These are phyloP conservation scores for Lachnellula willkommii DNA, from an alignment of 2,329 filamentous ascomycete genomes.

Conservation along the genomic window DNA sequence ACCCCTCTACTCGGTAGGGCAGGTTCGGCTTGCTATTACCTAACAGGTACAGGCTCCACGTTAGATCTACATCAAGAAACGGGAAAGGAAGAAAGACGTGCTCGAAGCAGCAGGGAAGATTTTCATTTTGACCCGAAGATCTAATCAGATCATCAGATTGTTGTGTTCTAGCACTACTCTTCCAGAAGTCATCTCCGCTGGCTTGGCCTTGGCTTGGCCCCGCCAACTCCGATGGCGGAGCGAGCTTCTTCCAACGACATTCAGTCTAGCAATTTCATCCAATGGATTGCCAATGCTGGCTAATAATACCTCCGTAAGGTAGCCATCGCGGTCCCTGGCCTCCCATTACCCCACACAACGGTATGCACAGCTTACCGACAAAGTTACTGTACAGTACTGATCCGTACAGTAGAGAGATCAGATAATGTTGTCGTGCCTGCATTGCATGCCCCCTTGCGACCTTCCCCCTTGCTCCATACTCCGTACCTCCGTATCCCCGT, in stretches of 20 bases:
- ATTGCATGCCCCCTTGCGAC: too few species aligned
- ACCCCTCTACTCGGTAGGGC: neutral
- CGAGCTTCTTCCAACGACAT: neutral
- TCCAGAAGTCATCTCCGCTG: neutral
- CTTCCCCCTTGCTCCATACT: too few species aligned
- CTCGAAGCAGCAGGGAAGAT: conserved; percentile 18
- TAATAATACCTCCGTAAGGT: too few species aligned
- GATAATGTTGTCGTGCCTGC: too few species aligned
- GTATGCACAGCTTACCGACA: too few species aligned
- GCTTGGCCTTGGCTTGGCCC: conserved; percentile 30
- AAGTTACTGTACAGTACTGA: too few species aligned
- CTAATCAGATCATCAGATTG: conserved; percentile 55
- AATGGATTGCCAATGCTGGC: too few species aligned
- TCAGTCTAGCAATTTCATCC: too few species aligned
- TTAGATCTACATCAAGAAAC: neutral
- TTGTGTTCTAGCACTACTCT: neutral
- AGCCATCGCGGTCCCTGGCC: too few species aligned
- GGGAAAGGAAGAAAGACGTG: neutral
- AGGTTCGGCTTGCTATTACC: neutral
- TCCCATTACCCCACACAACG: too few species aligned
- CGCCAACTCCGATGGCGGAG: conserved; percentile 2
- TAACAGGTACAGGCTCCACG: neutral
- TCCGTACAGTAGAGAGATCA: too few species aligned
- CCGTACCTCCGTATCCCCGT: too few species aligned
- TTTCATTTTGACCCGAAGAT: conserved; percentile 20